Conservation (phyloP, 208 protist species). For the Wallacemonas sp. region DNA sequence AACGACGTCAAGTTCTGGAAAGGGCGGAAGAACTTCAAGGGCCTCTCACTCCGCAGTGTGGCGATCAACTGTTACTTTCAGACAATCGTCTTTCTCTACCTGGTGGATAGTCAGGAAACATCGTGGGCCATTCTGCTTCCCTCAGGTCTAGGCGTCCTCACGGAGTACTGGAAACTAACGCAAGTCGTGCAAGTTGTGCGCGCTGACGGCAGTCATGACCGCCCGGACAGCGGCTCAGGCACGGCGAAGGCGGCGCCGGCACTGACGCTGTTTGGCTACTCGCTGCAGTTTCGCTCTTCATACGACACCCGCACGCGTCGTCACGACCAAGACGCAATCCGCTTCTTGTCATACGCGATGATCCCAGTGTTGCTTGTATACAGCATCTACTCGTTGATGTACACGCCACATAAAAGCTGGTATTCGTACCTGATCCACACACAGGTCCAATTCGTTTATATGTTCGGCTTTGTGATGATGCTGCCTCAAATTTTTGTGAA, state of each 20-base stretch:
- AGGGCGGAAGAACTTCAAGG: slow-evolving; percentile 93
- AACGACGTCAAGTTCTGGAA: slow-evolving; percentile 94
- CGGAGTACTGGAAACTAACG: slow-evolving; percentile 97
- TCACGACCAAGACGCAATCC: slow-evolving; percentile 93
- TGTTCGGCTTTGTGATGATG: slow-evolving; percentile 98
- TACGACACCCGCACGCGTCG: slow-evolving; percentile 82
- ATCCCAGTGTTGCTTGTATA: slow-evolving; percentile 93
- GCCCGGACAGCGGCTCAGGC: neutral
- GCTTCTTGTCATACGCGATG: slow-evolving; percentile 93
- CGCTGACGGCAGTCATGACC: neutral
- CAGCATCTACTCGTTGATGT: slow-evolving; percentile 94
- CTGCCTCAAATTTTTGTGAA: slow-evolving; percentile 99
- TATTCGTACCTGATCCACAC: slow-evolving; percentile 91
- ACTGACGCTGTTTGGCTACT: slow-evolving; percentile 30
- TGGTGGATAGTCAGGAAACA: slow-evolving; percentile 95
- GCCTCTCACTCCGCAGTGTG: slow-evolving; percentile 95
- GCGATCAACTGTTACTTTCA: slow-evolving; percentile 94
- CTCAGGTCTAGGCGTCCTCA: slow-evolving; percentile 84
- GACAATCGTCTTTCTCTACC: slow-evolving; percentile 98
- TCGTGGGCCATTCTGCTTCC: slow-evolving; percentile 93
- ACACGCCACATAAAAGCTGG: slow-evolving; percentile 94
- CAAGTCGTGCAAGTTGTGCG: slow-evolving; percentile 60
- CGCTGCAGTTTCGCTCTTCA: slow-evolving; percentile 54
- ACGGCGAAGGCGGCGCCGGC: neutral
- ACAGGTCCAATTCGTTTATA: slow-evolving; percentile 91